Percentiles rank a stretch among this genome's conserved stretches.
phyloP scores from a whole-genome alignment of 805 yeast species.

The Allodekkera sacchari region DNA sequence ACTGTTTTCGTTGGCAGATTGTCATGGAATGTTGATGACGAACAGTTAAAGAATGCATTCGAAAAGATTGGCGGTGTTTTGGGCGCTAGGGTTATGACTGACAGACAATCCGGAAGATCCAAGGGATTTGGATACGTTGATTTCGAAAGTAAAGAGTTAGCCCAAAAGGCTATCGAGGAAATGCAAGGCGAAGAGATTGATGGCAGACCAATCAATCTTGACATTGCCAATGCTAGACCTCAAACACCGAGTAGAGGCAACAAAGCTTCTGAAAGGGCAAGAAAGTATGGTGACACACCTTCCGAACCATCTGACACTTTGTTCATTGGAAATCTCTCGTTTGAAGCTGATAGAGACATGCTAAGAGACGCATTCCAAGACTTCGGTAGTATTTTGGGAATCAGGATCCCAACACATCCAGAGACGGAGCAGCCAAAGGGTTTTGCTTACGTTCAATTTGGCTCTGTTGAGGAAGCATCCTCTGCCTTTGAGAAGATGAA shows the following conservation, averaged over 20 bases:
- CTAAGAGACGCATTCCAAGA: conserved; percentile 66
- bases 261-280: conserved; percentile 69
- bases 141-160: conserved; percentile 66
- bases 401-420: conserved; percentile 96
- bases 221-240: conserved; percentile 82
- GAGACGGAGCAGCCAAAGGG: conserved; percentile 99
- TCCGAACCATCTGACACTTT: conserved; percentile 93
- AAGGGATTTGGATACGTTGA: conserved; percentile 98
- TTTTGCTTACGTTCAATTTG: conserved; percentile 93
- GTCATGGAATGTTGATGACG: conserved; percentile 96
- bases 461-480: conserved; percentile 81
- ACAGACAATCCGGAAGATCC: conserved; percentile 76
- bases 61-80: conserved; percentile 73
- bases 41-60: conserved; percentile 84
- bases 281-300: conserved; percentile 81
- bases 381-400: conserved; percentile 77
- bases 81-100: conserved; percentile 88
- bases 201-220: conserved; percentile 93
- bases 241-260: conserved; percentile 38
- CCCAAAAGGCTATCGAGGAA: conserved; percentile 78
- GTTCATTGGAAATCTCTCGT: conserved; percentile 92
- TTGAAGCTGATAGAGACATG: conserved; percentile 76
- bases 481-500: conserved; percentile 79
- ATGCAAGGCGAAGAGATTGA: conserved; percentile 93
- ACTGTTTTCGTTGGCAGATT: conserved; percentile 95